Percentiles rank a stretch among this genome's conserved stretches.
Evolutionary conservation across 2,329 filamentous ascomycete species (phyloP).

Genomic region (Raffaelea arxii): DNA sequence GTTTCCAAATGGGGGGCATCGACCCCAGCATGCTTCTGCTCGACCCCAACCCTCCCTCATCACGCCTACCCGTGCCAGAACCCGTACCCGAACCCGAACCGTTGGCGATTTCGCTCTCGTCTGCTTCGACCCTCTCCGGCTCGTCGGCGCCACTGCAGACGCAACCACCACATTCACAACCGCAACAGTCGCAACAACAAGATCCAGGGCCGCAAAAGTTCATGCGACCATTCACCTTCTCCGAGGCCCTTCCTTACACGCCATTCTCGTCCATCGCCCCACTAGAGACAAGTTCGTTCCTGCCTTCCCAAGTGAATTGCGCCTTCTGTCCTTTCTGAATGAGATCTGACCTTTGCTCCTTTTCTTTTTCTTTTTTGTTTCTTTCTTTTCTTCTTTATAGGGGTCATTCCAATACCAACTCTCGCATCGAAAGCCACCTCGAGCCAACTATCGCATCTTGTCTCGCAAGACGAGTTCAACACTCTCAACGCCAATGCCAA

Average conservation of each 20-base stretch:
- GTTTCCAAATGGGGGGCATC: conserved; percentile 12
- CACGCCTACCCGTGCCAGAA: conserved; percentile 6
- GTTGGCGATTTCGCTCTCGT: conserved; percentile 7
- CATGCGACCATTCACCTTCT: conserved; percentile 48
- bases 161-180: too few species aligned
- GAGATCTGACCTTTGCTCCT: too few species aligned
- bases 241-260: conserved; percentile 72
- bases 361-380: conserved; percentile 6
- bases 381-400: conserved; percentile 25
- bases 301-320: not conserved
- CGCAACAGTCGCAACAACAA: too few species aligned
- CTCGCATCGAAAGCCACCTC: conserved; percentile 47
- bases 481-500: conserved; percentile 62
- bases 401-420: conserved; percentile 55
- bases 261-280: conserved; percentile 73
- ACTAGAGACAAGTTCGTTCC: conserved; percentile 58
- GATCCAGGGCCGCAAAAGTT: conserved; percentile 14
- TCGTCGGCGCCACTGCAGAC: too few species aligned
- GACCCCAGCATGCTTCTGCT: conserved; percentile 14
- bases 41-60: conserved; percentile 9
- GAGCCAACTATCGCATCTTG: conserved; percentile 37
- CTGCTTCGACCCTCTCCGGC: conserved; percentile 7
- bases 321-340: conserved; percentile 2
- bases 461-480: conserved; percentile 49
- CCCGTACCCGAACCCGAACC: conserved; percentile 5